Percentiles rank a stretch among this genome's conserved stretches.
Evolutionary conservation across 2,329 filamentous ascomycete genomes (phyloP).

Genomic region (Pseudocercospora cruenta): DNA sequence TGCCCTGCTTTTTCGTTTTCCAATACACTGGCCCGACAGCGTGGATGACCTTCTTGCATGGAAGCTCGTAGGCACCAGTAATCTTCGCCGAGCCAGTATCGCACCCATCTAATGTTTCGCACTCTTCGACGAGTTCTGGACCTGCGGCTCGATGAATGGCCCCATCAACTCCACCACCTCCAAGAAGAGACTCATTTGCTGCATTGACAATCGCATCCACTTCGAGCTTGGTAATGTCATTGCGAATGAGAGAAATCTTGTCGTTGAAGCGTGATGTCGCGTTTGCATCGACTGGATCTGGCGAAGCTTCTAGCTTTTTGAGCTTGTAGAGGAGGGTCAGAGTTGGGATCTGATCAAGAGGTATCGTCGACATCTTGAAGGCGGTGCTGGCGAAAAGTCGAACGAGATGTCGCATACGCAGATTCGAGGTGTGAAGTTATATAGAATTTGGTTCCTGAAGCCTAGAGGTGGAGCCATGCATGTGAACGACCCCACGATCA

Average conservation of each 20-base stretch:
- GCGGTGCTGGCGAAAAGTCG: background rate
- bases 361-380: conserved; percentile 34
- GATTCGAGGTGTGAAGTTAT: background rate
- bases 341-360: conserved; percentile 62
- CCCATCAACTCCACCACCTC: conserved; percentile 80
- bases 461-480: background rate
- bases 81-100: conserved; percentile 80
- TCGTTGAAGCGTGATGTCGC: conserved; percentile 64
- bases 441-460: background rate
- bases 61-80: conserved; percentile 75
- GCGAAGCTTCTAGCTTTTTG: conserved; percentile 57
- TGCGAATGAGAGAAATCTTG: conserved; percentile 69
- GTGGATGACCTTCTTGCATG: conserved; percentile 81
- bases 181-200: conserved; percentile 76
- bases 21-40: conserved; percentile 83
- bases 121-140: conserved; percentile 68
- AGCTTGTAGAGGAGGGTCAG: conserved; percentile 68
- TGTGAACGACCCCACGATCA: background rate
- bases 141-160: conserved; percentile 86
- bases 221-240: conserved; percentile 79
- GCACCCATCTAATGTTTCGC: conserved; percentile 72
- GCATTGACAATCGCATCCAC: conserved; percentile 91
- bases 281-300: conserved; percentile 41
- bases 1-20: conserved; percentile 42
- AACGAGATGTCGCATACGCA: background rate